Evolutionary conservation across 2,329 filamentous ascomycete genomes (phyloP).

Genomic region (Colletotrichum tabaci): DNA sequence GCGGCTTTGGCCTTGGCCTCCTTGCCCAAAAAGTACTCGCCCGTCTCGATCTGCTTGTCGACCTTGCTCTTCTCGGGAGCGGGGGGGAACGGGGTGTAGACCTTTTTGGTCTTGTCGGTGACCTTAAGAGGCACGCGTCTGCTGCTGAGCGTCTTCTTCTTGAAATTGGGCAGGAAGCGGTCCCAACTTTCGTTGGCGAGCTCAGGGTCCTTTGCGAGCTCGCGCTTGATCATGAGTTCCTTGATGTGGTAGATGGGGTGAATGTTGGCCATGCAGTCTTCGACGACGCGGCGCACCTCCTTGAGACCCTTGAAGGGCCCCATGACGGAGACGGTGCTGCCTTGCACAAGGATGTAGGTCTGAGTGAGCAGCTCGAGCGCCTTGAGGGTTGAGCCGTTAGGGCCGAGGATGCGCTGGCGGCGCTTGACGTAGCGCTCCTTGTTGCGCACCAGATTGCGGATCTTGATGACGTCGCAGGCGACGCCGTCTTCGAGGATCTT

Average conservation of each 20-base stretch:
- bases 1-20: slow-evolving; percentile 89
- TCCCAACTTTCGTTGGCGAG: slow-evolving; percentile 94
- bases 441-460: slow-evolving; percentile 88
- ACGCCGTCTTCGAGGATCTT: slow-evolving; percentile 95
- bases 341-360: slow-evolving; percentile 95
- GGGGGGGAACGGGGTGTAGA: slow-evolving; percentile 97
- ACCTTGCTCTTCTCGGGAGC: slow-evolving; percentile 99
- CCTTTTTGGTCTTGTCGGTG: slow-evolving; percentile 93
- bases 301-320: slow-evolving; percentile 94
- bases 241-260: slow-evolving; percentile 88
- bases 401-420: slow-evolving; percentile 91
- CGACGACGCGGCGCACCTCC: slow-evolving; percentile 88
- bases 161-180: slow-evolving; percentile 96
- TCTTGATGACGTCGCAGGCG: slow-evolving; percentile 97
- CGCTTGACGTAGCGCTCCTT: slow-evolving; percentile 97
- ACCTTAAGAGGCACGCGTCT: slow-evolving; percentile 86
- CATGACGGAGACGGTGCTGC: slow-evolving; percentile 95
- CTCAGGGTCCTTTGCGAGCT: slow-evolving; percentile 90
- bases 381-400: slow-evolving; percentile 92
- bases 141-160: slow-evolving; percentile 91
- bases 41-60: slow-evolving; percentile 96
- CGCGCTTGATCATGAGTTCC: slow-evolving; percentile 92
- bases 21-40: slow-evolving; percentile 96
- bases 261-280: slow-evolving; percentile 97
- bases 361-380: slow-evolving; percentile 92